A percentile compares a stretch with the other conserved stretches of the same genome.
Conservation (phyloP, 164 flowering plant genomes). For the Echeveria elegans region DNA sequence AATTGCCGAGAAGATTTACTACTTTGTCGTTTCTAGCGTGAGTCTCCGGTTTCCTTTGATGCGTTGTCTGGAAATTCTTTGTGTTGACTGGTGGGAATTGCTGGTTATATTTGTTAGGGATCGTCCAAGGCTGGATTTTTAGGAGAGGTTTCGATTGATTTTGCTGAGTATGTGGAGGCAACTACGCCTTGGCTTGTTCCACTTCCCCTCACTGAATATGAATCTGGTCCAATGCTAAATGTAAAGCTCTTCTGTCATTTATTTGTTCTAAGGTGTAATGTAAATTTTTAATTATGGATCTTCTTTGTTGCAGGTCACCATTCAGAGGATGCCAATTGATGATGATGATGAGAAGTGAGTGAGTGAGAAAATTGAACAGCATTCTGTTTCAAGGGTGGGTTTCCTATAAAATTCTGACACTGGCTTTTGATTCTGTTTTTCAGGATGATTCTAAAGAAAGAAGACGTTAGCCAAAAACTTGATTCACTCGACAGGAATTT, state of each 20-base stretch:
- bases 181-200: conserved; percentile 42
- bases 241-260: too few relatives aligned
- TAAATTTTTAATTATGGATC: too few relatives aligned
- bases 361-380: too few relatives aligned
- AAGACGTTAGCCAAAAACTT: conserved; percentile 19
- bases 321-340: conserved; percentile 20
- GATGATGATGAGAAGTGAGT: conserved; percentile 19
- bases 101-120: conserved; percentile 42
- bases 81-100: conserved; percentile 6
- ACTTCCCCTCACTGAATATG: conserved; percentile 52
- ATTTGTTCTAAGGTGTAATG: too few relatives aligned
- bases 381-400: too few relatives aligned
- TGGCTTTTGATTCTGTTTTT: too few relatives aligned
- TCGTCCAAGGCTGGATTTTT: conserved; percentile 59
- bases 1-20: conserved; percentile 30
- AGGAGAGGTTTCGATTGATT: conserved; percentile 69
- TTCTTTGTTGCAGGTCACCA: too few relatives aligned
- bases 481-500: conserved; percentile 19
- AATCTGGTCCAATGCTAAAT: conserved; percentile 59
- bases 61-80: background rate
- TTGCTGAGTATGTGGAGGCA: conserved; percentile 65
- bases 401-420: too few relatives aligned
- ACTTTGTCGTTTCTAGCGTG: conserved; percentile 33
- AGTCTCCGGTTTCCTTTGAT: conserved; percentile 8
- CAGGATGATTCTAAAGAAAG: conserved; percentile 24